phyloP scores from a whole-genome alignment of 305 asterid species.

The Salvia sclarea region DNA sequence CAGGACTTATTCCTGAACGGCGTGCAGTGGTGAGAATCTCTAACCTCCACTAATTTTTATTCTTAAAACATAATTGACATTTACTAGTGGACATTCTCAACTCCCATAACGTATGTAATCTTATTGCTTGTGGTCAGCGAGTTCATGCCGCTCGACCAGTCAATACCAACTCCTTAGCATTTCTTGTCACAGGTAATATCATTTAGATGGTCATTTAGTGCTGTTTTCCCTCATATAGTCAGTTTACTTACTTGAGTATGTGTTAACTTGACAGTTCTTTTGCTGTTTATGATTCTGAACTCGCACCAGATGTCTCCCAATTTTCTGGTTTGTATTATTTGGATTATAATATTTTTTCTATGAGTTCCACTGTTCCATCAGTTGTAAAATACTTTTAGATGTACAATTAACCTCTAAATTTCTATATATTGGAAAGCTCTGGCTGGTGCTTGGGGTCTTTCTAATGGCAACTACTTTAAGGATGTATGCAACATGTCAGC shows the following conservation, averaged over 20 bases:
- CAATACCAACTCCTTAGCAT: conserved; percentile 87
- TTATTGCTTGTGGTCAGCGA: conserved; percentile 53
- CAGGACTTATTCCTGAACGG: conserved; percentile 84
- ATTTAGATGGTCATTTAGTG: conserved; percentile 20
- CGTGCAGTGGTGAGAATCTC: conserved; percentile 70
- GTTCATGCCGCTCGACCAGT: conserved; percentile 89
- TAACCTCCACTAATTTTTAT: conserved; percentile 18
- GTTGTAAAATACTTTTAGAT: conserved; percentile 21
- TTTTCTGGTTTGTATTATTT: conserved; percentile 76
- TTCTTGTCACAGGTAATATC: conserved; percentile 84
- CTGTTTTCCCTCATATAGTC: conserved; percentile 21
- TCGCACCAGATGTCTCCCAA: conserved; percentile 97
- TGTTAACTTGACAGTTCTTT: conserved; percentile 63
- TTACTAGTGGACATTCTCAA: conserved; percentile 12
- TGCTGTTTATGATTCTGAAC: conserved; percentile 96
- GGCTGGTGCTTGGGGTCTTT: conserved; percentile 97
- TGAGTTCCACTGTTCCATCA: conserved; percentile 14
- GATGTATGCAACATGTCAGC: conserved; percentile 99
- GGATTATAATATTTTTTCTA: not conserved
- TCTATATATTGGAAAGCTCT: conserved; percentile 52
- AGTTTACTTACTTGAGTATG: conserved; percentile 21
- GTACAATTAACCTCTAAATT: not conserved
- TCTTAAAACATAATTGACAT: not conserved
- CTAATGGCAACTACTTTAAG: conserved; percentile 88
- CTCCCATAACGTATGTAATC: conserved; percentile 29